Percentiles rank a stretch among this genome's conserved stretches.
These are phyloP conservation scores for Xylariaceae sp. DNA, from an alignment of 2,329 filamentous ascomycete species.

Conservation along the genomic window DNA sequence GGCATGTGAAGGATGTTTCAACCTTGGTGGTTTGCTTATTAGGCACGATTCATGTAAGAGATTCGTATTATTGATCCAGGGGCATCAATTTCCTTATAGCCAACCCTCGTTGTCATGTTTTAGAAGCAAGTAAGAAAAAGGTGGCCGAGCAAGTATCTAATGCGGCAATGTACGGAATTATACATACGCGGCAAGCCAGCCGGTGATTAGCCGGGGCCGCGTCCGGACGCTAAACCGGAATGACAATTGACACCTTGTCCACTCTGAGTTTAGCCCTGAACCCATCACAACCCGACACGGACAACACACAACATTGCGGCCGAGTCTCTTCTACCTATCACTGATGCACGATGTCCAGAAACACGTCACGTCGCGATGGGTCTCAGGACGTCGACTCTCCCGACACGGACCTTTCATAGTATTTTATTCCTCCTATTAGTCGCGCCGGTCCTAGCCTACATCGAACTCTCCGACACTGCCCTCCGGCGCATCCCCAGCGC, in stretches of 20 bases:
- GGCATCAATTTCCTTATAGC: too few species aligned
- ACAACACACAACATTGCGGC: not conserved
- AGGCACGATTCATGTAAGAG: too few species aligned
- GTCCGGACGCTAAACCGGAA: not conserved
- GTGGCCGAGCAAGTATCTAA: too few species aligned
- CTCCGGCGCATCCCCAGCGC: slow-evolving; percentile 67
- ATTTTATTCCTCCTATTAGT: slow-evolving; percentile 19
- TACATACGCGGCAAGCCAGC: too few species aligned
- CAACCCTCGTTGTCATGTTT: too few species aligned
- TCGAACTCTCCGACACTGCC: slow-evolving; percentile 65
- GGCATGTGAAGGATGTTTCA: too few species aligned
- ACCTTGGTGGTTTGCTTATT: too few species aligned
- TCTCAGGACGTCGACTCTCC: slow-evolving; percentile 1
- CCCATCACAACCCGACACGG: not conserved
- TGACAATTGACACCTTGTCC: slow-evolving; percentile 6
- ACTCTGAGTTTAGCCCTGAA: not conserved
- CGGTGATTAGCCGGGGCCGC: too few species aligned
- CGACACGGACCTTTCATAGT: slow-evolving; percentile 4
- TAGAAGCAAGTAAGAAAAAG: too few species aligned
- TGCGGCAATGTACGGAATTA: too few species aligned
- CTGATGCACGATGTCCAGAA: slow-evolving; percentile 4
- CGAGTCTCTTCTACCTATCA: not conserved
- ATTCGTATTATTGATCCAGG: too few species aligned
- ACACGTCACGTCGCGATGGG: slow-evolving; percentile 6
- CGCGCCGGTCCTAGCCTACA: slow-evolving; percentile 33